A percentile compares a stretch with the other conserved stretches of the same genome.
phyloP scores from a whole-genome alignment of 2,329 filamentous ascomycete genomes.

The Rasamsonia emersonii region DNA sequence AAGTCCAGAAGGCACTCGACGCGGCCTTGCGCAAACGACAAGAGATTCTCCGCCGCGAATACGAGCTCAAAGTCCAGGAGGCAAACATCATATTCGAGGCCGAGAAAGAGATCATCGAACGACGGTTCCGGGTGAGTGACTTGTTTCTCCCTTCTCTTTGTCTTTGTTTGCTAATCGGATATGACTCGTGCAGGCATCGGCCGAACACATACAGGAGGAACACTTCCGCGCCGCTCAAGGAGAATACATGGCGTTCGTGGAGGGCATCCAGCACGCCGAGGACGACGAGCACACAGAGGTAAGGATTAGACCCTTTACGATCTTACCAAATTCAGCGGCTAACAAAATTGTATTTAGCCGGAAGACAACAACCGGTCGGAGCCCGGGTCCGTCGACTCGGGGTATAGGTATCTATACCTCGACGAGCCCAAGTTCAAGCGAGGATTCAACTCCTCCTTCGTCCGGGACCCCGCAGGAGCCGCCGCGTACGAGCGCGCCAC shows the following conservation, averaged over 20 bases:
- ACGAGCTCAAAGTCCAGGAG: slow-evolving; percentile 23
- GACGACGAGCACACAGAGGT: slow-evolving; percentile 35
- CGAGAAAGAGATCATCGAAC: slow-evolving; percentile 24
- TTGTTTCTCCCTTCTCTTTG: not conserved
- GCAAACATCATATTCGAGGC: slow-evolving; percentile 21
- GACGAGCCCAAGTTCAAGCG: slow-evolving; percentile 19
- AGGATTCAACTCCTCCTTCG: slow-evolving; percentile 27
- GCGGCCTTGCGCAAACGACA: slow-evolving; percentile 18
- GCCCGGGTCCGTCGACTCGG: slow-evolving; percentile 26
- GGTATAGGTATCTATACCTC: slow-evolving; percentile 18
- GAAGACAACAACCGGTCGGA: too few relatives aligned
- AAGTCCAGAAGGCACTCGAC: slow-evolving; percentile 25
- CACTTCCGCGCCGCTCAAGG: slow-evolving; percentile 32
- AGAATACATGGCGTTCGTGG: slow-evolving; percentile 30
- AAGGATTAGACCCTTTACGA: too few relatives aligned
- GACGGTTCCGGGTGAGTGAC: slow-evolving; percentile 22
- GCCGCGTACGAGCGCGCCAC: slow-evolving; percentile 25
- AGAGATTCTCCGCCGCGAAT: slow-evolving; percentile 23
- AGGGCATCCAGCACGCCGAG: slow-evolving; percentile 29
- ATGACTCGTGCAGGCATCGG: slow-evolving; percentile 15
- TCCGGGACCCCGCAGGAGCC: slow-evolving; percentile 26
- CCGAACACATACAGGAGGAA: slow-evolving; percentile 25
- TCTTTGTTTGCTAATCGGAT: slow-evolving; percentile 3
- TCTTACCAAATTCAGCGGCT: too few relatives aligned
- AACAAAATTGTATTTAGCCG: too few relatives aligned